Evolutionary conservation across 2,329 filamentous ascomycete genomes (phyloP), one percentile per base, ranked within the genome.

Genomic region (Blumeria hordei): DNA sequence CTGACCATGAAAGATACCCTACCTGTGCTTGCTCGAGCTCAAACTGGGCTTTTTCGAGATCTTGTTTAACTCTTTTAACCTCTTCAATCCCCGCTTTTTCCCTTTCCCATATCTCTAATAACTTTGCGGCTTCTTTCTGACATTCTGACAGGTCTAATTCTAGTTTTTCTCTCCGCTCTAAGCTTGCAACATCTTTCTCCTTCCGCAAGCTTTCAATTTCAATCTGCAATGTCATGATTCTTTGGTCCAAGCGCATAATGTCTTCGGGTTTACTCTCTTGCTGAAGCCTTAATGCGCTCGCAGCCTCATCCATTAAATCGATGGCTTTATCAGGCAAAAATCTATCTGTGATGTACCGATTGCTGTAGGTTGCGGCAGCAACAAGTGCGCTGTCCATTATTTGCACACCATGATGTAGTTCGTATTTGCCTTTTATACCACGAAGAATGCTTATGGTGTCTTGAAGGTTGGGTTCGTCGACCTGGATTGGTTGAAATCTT

Each of bases 281-380:
- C 64, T 96, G 90, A 35, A 96, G 70, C 47, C 93, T 80, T 9
- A 96, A 71, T 21, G 88, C 87, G 57, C 85, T 93, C 1, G 90
- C 88, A 9, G 92, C 92, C 69, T 96, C 92, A 60, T 96, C 92
- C 67, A 98, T 92, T 14, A 96, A 69, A 66, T 96, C 92, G 59
- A 98, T 96, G 2, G 92, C 92, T 67, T 96, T 96, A 68, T 98
- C 92, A 0, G 92, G 92, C 0, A 96, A 72, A 68, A 94, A 96
- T 1, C 92, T 82, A 64, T 96, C 90, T 12, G 88, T 95, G 61
- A 98, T 92, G 67, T 96, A 98, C 54, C 92, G 83, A 64, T 96
- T 96, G 59, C 85, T 92, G 65, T 93, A 85, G 0, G 86, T 85
- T 1, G 90, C 88, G 2, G 92, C 90, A 1, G 92, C 88, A 12